Evolutionary conservation across 148 eudicot genomes (phyloP).

Genomic region (Rheum nobile): DNA sequence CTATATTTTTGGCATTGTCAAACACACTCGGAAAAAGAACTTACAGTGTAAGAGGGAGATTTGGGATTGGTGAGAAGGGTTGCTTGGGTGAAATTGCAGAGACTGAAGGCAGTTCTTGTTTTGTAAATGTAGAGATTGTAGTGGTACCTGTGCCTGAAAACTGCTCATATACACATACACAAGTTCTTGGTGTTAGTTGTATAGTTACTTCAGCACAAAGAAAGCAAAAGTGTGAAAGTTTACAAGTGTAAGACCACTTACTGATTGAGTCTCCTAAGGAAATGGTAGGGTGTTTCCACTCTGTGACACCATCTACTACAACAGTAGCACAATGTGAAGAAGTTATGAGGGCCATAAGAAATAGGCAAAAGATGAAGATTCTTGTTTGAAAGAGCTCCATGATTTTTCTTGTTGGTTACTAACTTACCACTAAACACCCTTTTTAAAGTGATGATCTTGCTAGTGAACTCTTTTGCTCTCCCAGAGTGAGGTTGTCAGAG

Average conservation of each 20-base stretch:
- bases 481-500: not conserved
- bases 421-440: not conserved
- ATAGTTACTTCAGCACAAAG: not conserved
- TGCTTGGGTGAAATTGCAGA: not conserved
- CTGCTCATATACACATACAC: not conserved
- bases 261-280: not conserved
- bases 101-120: not conserved
- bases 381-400: not conserved
- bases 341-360: not conserved
- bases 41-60: not conserved
- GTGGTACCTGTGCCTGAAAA: not conserved
- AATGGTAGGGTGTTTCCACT: not conserved
- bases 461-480: not conserved
- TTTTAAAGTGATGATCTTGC: not conserved
- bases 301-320: not conserved
- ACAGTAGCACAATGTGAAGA: not conserved
- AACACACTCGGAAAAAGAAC: not conserved
- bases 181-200: not conserved
- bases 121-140: not conserved
- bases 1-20: no score
- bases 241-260: not conserved
- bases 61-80: not conserved
- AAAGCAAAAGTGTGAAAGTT: not conserved
- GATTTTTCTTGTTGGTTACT: not conserved
- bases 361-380: not conserved